A percentile compares a stretch with the other conserved stretches of the same genome.
phyloP scores from a whole-genome alignment of 805 yeast genomes.

The Kluyveromyces wickerhamii region DNA sequence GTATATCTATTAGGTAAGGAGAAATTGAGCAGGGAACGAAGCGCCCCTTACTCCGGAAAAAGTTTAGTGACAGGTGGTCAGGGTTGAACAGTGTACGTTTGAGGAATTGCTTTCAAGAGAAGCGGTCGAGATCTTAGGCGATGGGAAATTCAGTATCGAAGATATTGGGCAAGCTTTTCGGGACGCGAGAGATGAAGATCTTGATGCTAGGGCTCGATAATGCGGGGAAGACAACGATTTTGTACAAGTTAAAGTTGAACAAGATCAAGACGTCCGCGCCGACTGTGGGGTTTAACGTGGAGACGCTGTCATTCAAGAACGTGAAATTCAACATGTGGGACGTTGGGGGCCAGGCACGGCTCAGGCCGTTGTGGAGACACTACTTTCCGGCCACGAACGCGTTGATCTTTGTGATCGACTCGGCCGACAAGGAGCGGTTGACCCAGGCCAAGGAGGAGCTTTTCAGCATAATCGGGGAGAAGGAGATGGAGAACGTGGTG shows the following conservation, averaged over 20 bases:
- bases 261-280: constrained; percentile 77
- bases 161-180: constrained; percentile 39
- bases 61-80: too few relatives aligned
- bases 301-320: constrained; percentile 73
- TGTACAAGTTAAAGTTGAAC: constrained; percentile 75
- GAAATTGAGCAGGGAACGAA: too few relatives aligned
- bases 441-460: constrained; percentile 74
- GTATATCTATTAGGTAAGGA: too few relatives aligned
- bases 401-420: constrained; percentile 82
- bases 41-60: too few relatives aligned
- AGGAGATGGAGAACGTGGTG: constrained; percentile 73
- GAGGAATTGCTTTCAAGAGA: not conserved
- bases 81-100: too few relatives aligned
- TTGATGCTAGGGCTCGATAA: constrained; percentile 89
- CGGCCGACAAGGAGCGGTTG: constrained; percentile 63
- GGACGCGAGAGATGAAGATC: constrained; percentile 53
- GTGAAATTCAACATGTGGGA: constrained; percentile 87
- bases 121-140: not conserved
- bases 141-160: constrained; percentile 31
- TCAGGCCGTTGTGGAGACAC: constrained; percentile 92
- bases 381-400: constrained; percentile 92
- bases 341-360: constrained; percentile 92
- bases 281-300: constrained; percentile 90
- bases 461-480: constrained; percentile 69
- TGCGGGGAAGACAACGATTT: constrained; percentile 86